Evolutionary conservation across 2,329 filamentous ascomycete genomes (phyloP).

Genomic region (Penicillium expansum): DNA sequence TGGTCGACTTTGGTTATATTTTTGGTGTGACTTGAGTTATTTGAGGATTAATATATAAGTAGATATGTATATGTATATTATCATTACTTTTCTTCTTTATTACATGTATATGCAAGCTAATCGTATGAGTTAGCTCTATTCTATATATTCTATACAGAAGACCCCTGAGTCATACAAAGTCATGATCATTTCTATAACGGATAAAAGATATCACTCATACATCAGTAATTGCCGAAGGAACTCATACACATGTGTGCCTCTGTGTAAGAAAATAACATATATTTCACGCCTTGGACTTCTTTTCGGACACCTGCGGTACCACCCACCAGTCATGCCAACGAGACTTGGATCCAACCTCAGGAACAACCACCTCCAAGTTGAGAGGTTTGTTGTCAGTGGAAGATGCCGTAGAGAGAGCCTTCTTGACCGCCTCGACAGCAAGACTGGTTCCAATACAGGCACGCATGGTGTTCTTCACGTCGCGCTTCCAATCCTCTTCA

Average conservation of each 20-base stretch:
- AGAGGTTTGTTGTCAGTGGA: constrained; percentile 11
- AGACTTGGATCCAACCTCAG: constrained; percentile 38
- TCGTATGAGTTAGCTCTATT: not conserved
- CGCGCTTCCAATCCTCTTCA: constrained; percentile 61
- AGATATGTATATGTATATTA: not conserved
- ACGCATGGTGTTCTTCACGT: constrained; percentile 61
- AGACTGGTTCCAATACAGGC: constrained; percentile 70
- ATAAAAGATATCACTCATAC: constrained; percentile 3
- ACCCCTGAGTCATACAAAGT: not conserved
- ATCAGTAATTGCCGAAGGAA: not conserved
- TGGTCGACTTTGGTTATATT: not conserved
- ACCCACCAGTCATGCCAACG: constrained; percentile 48
- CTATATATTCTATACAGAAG: not conserved
- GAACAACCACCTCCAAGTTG: constrained; percentile 37
- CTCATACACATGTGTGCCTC: not conserved
- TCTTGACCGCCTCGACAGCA: constrained; percentile 60
- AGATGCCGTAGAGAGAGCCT: constrained; percentile 45
- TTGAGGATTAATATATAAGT: not conserved
- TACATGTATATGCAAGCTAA: no score
- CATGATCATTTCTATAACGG: constrained; percentile 6
- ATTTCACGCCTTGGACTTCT: constrained; percentile 8
- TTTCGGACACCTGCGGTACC: constrained; percentile 40
- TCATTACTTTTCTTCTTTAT: no score
- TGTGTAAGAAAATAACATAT: not conserved
- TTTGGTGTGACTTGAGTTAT: no score